Percentiles rank a stretch among this genome's conserved stretches.
These are phyloP conservation scores for Benincasa hispida DNA, from an alignment of 306 rosid species.

Conservation along the genomic window DNA sequence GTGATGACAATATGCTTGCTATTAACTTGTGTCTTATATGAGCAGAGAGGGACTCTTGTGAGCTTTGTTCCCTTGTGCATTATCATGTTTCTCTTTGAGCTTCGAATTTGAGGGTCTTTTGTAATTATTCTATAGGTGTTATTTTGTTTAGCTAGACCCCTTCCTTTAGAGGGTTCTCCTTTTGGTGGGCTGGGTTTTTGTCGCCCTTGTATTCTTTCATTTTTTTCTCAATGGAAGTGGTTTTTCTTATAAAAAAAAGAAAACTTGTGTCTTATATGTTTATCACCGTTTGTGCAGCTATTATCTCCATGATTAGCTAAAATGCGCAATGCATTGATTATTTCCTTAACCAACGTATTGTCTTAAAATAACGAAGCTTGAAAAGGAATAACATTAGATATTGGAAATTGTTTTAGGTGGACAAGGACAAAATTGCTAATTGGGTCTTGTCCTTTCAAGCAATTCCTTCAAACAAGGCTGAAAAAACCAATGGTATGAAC, in stretches of 20 bases:
- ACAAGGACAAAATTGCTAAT: constrained; percentile 41
- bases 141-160: too few species aligned
- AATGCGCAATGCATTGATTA: background rate
- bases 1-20: background rate
- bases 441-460: constrained; percentile 88
- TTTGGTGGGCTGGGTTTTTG: too few species aligned
- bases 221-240: too few species aligned
- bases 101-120: too few species aligned
- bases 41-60: too few species aligned
- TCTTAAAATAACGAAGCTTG: background rate
- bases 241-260: too few species aligned
- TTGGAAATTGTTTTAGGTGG: constrained; percentile 28
- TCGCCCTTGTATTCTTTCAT: too few species aligned
- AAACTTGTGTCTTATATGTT: background rate
- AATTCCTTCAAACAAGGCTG: constrained; percentile 29
- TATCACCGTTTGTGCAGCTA: background rate
- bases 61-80: too few species aligned
- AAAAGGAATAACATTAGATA: background rate
- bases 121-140: too few species aligned
- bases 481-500: constrained; percentile 32
- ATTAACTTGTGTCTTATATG: background rate
- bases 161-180: too few species aligned
- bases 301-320: background rate
- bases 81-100: too few species aligned
- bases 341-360: background rate